These are phyloP conservation scores for Arctostaphylos glauca DNA, from an alignment of 148 eudicot genomes.

Conservation along the genomic window DNA sequence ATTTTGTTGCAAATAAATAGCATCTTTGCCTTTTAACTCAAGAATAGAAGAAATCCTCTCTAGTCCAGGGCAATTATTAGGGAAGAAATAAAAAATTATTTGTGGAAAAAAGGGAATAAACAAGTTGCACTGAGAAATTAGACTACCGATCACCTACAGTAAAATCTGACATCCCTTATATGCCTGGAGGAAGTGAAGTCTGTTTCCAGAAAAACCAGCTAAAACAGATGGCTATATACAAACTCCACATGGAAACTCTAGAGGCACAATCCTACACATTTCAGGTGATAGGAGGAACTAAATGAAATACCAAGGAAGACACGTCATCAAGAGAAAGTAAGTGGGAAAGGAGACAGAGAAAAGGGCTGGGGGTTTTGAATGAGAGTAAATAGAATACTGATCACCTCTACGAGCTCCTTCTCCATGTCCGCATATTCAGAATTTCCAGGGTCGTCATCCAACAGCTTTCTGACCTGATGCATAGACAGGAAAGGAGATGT, in stretches of 20 bases:
- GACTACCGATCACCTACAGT: conserved; percentile 14
- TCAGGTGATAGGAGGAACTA: conserved; percentile 10
- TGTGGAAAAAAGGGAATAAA: conserved; percentile 9
- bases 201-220: background rate
- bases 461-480: conserved; percentile 66
- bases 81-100: conserved; percentile 28
- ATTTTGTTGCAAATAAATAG: conserved; percentile 21
- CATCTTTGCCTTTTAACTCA: conserved; percentile 47
- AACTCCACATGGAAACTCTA: conserved; percentile 17
- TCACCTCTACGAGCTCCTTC: conserved; percentile 95
- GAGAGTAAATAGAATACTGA: conserved; percentile 23
- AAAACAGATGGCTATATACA: conserved; percentile 19
- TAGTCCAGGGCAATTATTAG: conserved; percentile 33
- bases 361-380: background rate
- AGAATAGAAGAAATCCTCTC: conserved; percentile 29
- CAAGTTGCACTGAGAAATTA: background rate
- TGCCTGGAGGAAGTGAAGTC: conserved; percentile 10
- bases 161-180: conserved; percentile 15
- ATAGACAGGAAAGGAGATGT: conserved; percentile 7
- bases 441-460: conserved; percentile 83
- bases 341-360: background rate
- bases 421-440: conserved; percentile 87
- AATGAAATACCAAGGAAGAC: conserved; percentile 24
- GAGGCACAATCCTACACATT: conserved; percentile 19
- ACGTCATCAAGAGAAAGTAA: background rate